Evolutionary conservation across 2,329 filamentous ascomycete species (phyloP), one percentile per base, ranked within the genome.

Genomic region (Calonectria montana): DNA sequence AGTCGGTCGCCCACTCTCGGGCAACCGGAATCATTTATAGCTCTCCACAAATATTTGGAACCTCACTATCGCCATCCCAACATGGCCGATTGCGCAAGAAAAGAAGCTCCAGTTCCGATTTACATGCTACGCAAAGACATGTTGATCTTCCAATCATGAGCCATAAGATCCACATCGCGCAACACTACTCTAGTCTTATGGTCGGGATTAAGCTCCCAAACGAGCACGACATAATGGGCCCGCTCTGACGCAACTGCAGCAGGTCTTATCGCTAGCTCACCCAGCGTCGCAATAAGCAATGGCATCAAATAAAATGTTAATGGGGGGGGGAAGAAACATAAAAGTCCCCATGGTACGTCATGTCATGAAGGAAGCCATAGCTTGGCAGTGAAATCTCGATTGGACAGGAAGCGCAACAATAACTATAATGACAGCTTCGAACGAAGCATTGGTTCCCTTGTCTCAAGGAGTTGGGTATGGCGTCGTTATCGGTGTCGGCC

Each of bases 401-500:
- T 57, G 23, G n/a, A n/a, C 12, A 25, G 25, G 31, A 25, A 57
- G 27, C 9, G 23, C 12, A 10, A 23, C 18, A 23, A 29, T 18
- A 27, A 37, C 18, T 25, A 35, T 13, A 39, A 66, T 57, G 63
- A n/a, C 63, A 16, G 29, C 31, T 35, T 55, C 67, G 27, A 37
- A 69, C n/a, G 43, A 69, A 48, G 70, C 65, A 39, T 23, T 65
- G 2, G 53, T 72, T 13, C 61, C 70, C 13, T 57, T 72, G 4
- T 45, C 70, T 3, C 70, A 72, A 25, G 70, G 67, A 13, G 16
- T 67, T 18, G 67, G 67, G 6, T 70, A 72, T 31, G 70, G 70
- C 35, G 67, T 72, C 18, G 70, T 72, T n/a, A 59, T 72, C 43
- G 70, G 70, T 18, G 62, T 72, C 21, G 67, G 67, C 23, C 62